Evolutionary conservation across 306 rosid genomes (phyloP).

Genomic region (Casuarina equisetifolia): DNA sequence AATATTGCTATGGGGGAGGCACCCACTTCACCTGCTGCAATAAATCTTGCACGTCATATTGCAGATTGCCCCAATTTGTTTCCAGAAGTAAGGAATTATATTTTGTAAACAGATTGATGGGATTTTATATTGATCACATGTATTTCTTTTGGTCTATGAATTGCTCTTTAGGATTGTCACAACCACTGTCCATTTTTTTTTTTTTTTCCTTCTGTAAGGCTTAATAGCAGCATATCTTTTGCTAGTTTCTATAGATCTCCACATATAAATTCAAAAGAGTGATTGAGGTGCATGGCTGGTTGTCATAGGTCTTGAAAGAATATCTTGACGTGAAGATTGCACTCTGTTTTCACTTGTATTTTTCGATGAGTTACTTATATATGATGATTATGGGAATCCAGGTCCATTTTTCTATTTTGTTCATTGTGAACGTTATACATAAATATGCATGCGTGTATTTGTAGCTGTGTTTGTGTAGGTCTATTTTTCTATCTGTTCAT

Average conservation of each 20-base stretch:
- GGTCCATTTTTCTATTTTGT: neutral
- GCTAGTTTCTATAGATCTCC: neutral
- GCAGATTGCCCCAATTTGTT: conserved; percentile 89
- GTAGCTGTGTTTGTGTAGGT: neutral
- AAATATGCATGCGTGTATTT: neutral
- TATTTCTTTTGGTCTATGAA: neutral
- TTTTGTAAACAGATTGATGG: neutral
- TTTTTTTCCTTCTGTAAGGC: neutral
- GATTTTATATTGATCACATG: neutral
- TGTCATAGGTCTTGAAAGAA: neutral
- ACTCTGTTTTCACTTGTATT: no score
- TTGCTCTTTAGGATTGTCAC: neutral
- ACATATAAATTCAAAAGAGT: neutral
- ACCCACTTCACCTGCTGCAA: conserved; percentile 72
- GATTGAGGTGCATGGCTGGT: neutral
- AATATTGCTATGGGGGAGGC: conserved; percentile 94
- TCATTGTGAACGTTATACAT: neutral
- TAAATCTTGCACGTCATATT: conserved; percentile 82
- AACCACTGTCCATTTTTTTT: neutral
- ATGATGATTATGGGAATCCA: neutral
- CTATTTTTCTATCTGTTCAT: neutral
- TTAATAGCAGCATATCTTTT: neutral
- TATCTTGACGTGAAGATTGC: no score
- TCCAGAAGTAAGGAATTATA: conserved; percentile 68
- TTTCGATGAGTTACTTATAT: no score